These are phyloP conservation scores for Leptographium lundbergii DNA, from an alignment of 2,329 filamentous ascomycete species.

Conservation along the genomic window DNA sequence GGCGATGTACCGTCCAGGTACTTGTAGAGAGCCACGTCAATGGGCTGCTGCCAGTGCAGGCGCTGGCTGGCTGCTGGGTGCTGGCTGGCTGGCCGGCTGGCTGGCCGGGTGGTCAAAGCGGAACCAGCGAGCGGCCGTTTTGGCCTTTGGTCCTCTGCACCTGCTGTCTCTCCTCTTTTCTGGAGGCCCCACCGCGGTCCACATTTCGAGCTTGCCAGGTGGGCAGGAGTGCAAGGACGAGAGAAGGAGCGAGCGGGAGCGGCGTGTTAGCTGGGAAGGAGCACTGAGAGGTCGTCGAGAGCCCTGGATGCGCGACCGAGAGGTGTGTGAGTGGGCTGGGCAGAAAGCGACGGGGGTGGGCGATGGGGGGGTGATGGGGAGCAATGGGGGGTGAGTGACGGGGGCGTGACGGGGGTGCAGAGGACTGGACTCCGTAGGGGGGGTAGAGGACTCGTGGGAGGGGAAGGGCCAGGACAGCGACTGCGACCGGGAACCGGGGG, in stretches of 20 bases:
- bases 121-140: neutral
- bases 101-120: neutral
- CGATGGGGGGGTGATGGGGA: no score
- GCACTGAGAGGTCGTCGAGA: neutral
- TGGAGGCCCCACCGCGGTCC: neutral
- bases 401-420: no score
- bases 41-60: neutral
- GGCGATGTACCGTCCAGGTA: neutral
- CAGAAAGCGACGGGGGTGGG: no score
- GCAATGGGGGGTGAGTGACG: neutral
- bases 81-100: no score
- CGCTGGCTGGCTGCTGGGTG: no score
- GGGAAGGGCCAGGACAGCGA: neutral
- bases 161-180: neutral
- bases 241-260: neutral
- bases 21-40: neutral
- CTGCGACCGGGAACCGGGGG: neutral
- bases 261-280: neutral
- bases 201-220: neutral
- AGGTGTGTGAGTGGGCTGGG: no score
- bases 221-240: neutral
- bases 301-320: neutral
- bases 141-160: neutral
- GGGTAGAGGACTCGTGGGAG: neutral
- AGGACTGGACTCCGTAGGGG: neutral